These are phyloP conservation scores for Penicillium chermesinum DNA, from an alignment of 495 filamentous ascomycete genomes.

Conservation along the genomic window DNA sequence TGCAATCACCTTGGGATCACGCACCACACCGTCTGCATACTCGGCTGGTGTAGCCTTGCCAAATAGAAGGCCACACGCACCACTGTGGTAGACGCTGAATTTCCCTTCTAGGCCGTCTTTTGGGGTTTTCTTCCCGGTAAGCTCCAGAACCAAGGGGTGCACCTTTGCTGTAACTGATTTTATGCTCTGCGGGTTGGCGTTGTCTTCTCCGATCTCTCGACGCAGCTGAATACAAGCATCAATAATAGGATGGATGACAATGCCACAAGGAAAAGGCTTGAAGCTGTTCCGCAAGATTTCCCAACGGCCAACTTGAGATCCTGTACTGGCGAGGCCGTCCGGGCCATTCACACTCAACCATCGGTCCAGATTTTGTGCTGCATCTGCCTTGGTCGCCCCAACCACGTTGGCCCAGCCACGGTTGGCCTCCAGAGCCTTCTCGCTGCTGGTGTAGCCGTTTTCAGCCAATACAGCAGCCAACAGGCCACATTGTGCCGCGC, in stretches of 20 bases:
- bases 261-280: slow-evolving; percentile 54
- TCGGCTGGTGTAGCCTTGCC: slow-evolving; percentile 46
- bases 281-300: slow-evolving; percentile 50
- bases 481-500: slow-evolving; percentile 47
- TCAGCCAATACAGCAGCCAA: slow-evolving; percentile 45
- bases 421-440: slow-evolving; percentile 45
- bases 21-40: slow-evolving; percentile 44
- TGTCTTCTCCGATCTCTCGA: too few species aligned
- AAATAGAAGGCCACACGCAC: slow-evolving; percentile 43
- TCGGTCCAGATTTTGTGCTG: too few species aligned
- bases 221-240: slow-evolving; percentile 46
- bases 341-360: too few species aligned
- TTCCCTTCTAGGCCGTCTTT: slow-evolving; percentile 49
- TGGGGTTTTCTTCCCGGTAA: slow-evolving; percentile 47
- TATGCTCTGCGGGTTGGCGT: too few species aligned
- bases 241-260: slow-evolving; percentile 53
- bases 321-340: too few species aligned
- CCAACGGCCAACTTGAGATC: slow-evolving; percentile 34
- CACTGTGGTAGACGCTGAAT: slow-evolving; percentile 52
- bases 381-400: slow-evolving; percentile 14
- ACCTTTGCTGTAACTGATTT: slow-evolving; percentile 38
- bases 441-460: slow-evolving; percentile 44
- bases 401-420: slow-evolving; percentile 52
- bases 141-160: slow-evolving; percentile 49
- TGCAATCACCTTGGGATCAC: slow-evolving; percentile 27